Evolutionary conservation across 2,329 filamentous ascomycete species (phyloP).

Genomic region (Fusarium bactridioides): DNA sequence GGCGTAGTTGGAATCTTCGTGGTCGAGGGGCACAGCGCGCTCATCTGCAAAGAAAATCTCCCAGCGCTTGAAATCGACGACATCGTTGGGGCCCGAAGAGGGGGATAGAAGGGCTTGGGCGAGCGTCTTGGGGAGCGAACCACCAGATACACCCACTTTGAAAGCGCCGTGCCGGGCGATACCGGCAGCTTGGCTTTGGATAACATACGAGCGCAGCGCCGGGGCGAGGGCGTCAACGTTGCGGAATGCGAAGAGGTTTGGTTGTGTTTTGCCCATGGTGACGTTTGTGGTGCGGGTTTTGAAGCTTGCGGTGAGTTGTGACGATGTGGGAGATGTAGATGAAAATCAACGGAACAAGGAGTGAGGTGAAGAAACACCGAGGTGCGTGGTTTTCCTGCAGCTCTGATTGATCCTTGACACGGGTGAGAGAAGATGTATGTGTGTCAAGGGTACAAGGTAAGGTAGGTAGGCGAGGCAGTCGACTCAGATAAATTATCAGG

Average conservation of each 20-base stretch:
- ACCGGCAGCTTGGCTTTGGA: constrained; percentile 82
- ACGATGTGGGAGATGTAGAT: background rate
- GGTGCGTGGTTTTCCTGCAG: constrained; percentile 11
- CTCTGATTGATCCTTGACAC: constrained; percentile 10
- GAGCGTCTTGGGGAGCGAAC: constrained; percentile 88
- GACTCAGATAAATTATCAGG: constrained; percentile 13
- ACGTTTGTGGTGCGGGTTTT: constrained; percentile 34
- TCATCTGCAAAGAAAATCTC: constrained; percentile 99
- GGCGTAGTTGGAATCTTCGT: constrained; percentile 93
- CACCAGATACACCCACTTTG: constrained; percentile 92
- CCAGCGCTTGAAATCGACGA: constrained; percentile 84
- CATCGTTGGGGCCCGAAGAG: constrained; percentile 63
- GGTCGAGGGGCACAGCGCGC: constrained; percentile 89
- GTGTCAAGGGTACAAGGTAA: background rate
- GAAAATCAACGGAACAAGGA: background rate
- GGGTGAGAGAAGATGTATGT: background rate
- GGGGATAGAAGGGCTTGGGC: constrained; percentile 79
- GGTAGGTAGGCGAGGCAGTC: background rate
- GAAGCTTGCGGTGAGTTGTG: constrained; percentile 25
- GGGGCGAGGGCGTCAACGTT: constrained; percentile 73
- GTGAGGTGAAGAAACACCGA: background rate
- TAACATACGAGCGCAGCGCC: constrained; percentile 81
- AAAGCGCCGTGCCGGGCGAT: constrained; percentile 83
- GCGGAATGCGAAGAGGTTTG: constrained; percentile 83
- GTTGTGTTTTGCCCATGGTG: constrained; percentile 63